Conservation (phyloP, 2,329 filamentous ascomycete species). For the Cadophora malorum region DNA sequence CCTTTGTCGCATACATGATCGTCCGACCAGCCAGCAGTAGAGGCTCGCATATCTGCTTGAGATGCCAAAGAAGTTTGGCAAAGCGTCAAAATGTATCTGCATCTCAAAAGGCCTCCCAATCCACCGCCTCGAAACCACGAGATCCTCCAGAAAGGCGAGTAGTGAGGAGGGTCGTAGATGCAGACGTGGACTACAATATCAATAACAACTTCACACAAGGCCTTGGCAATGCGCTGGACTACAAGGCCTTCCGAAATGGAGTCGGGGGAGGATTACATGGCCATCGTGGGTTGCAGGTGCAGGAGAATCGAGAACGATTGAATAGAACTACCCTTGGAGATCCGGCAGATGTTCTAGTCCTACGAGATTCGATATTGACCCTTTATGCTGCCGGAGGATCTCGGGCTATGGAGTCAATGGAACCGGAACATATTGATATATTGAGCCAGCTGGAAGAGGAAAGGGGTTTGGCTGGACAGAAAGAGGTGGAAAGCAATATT, state of each 20-base stretch:
- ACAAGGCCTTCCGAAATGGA: slow-evolving; percentile 20
- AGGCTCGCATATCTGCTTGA: slow-evolving; percentile 43
- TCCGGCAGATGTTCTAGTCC: slow-evolving; percentile 42
- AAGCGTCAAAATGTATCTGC: slow-evolving; percentile 24
- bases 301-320: slow-evolving; percentile 37
- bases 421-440: slow-evolving; percentile 42
- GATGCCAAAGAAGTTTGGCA: slow-evolving; percentile 42
- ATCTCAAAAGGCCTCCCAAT: slow-evolving; percentile 30
- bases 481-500: slow-evolving; percentile 44
- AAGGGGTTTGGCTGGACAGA: slow-evolving; percentile 37
- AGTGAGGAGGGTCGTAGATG: neutral
- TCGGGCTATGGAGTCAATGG: neutral
- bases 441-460: slow-evolving; percentile 40
- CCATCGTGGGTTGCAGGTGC: slow-evolving; percentile 30
- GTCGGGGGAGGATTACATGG: slow-evolving; percentile 31
- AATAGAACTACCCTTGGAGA: slow-evolving; percentile 37
- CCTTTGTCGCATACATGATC: slow-evolving; percentile 45
- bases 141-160: slow-evolving; percentile 3
- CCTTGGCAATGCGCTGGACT: slow-evolving; percentile 9
- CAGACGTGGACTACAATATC: neutral
- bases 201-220: slow-evolving; percentile 1
- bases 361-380: slow-evolving; percentile 40
- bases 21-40: slow-evolving; percentile 33
- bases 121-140: slow-evolving; percentile 23
- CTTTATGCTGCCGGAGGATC: slow-evolving; percentile 25